Base-by-base conservation (phyloP, 169 alveolate genomes). In the Plasmodium gallinaceum region DNA sequence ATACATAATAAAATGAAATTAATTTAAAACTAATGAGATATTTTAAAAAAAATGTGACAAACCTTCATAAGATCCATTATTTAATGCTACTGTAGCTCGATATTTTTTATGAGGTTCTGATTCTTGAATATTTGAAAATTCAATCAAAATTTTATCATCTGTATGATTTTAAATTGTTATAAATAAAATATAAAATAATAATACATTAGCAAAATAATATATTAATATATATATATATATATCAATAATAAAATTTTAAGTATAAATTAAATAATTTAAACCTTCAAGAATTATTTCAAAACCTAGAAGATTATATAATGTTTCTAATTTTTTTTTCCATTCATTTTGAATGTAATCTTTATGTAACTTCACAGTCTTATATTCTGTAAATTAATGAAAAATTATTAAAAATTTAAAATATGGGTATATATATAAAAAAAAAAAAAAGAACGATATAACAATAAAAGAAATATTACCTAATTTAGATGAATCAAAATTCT, bases 1-100 rank as follows among this genome's bases (percentile, higher is more conserved):
- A 69, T 42, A 6, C 8, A 46, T 46, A 43, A 2, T 42, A n/a
- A 22, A 42, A 64, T 64, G 24, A 2, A 24, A 2, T 64, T 24
- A 7, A 22, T 64, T 12, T 24, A 7, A 64, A 10, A 64, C 32
- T 32, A 12, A 12, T 39, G 26, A 12, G 37, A 8, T 32, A 54
- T 7, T 37, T 9, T 12, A 46, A 46, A n/a, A 71, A 52, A n/a
- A 51, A 62, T 52, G 16, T 20, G 70, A 2, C 54, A 37, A 18
- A 78, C 89, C 89, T 43, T 78, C 89, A 58, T 78, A 78, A 18
- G 68, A 64, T 43, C 89, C 89, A 69, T 58, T 66, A 48, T 78
- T 72, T 24, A 78, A 58, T 26, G 76, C 69, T 12, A 78, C 61
- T 8, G 78, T 48, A 58, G 89, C 89, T 78, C 89, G 58, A 42